These are phyloP conservation scores for Kodamaea restingae DNA, from an alignment of 805 yeast species.

Conservation along the genomic window DNA sequence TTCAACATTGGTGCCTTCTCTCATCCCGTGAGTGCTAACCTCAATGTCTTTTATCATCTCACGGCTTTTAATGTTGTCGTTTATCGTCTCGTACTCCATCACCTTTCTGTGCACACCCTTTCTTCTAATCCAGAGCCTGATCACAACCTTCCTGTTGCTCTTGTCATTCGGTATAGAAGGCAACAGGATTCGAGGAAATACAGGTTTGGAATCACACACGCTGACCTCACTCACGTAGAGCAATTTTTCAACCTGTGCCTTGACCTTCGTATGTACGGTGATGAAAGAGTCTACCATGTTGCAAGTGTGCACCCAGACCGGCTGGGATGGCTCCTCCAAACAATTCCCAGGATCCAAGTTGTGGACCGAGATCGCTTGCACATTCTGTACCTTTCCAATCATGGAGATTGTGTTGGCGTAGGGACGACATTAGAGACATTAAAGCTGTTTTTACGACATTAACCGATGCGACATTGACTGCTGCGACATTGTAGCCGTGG, in stretches of 20 bases:
- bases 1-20: no score
- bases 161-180: conserved; percentile 17
- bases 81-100: background rate
- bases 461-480: background rate
- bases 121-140: conserved; percentile 7
- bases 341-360: conserved; percentile 9
- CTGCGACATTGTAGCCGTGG: background rate
- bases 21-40: no score
- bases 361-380: conserved; percentile 15
- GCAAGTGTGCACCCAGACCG: conserved; percentile 7
- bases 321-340: background rate
- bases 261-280: conserved; percentile 18
- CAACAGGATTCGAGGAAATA: conserved; percentile 24
- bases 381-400: conserved; percentile 13
- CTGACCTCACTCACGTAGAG: conserved; percentile 33
- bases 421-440: background rate
- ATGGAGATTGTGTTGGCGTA: conserved; percentile 1
- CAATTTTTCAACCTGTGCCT: conserved; percentile 11
- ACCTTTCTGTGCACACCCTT: background rate
- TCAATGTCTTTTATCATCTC: no score
- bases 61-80: no score
- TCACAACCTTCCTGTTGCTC: conserved; percentile 1
- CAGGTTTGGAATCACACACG: conserved; percentile 18
- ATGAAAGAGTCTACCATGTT: conserved; percentile 20
- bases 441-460: background rate